These are phyloP conservation scores for Phytophthora meadii DNA, from an alignment of 352 stramenopile genomes.

Conservation along the genomic window DNA sequence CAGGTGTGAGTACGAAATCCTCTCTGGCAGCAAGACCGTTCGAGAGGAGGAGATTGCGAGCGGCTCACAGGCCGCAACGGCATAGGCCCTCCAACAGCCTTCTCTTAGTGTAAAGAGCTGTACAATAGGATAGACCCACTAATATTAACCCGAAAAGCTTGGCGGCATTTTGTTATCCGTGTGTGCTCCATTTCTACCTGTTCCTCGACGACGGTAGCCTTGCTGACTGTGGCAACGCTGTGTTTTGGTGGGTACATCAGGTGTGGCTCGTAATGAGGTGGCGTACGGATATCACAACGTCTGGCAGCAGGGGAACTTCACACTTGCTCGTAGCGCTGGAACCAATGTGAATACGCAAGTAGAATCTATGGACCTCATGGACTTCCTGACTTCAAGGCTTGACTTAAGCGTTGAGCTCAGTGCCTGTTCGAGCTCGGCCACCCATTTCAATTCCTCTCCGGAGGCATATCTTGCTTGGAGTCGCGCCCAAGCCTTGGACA, in stretches of 20 bases:
- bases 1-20: slow-evolving; percentile 73
- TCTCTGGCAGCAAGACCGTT: slow-evolving; percentile 69
- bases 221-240: not conserved
- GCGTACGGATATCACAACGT: slow-evolving; percentile 6
- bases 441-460: slow-evolving; percentile 5
- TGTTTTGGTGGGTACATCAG: slow-evolving; percentile 24
- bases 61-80: slow-evolving; percentile 21
- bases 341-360: not conserved
- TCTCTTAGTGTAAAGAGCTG: slow-evolving; percentile 50
- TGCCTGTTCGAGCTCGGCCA: slow-evolving; percentile 8
- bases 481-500: slow-evolving; percentile 10
- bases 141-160: slow-evolving; percentile 44
- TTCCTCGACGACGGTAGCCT: no score
- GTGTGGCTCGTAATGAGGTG: slow-evolving; percentile 1
- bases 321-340: slow-evolving; percentile 4
- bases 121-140: slow-evolving; percentile 66
- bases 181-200: not conserved
- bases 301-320: not conserved
- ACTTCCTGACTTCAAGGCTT: not conserved
- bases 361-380: no score
- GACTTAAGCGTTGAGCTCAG: not conserved
- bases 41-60: slow-evolving; percentile 25
- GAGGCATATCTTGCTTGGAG: no score
- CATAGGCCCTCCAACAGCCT: slow-evolving; percentile 33
- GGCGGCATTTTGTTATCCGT: slow-evolving; percentile 24